Evolutionary conservation across 2,329 filamentous ascomycete species (phyloP).

Genomic region (Orbilia quercus): DNA sequence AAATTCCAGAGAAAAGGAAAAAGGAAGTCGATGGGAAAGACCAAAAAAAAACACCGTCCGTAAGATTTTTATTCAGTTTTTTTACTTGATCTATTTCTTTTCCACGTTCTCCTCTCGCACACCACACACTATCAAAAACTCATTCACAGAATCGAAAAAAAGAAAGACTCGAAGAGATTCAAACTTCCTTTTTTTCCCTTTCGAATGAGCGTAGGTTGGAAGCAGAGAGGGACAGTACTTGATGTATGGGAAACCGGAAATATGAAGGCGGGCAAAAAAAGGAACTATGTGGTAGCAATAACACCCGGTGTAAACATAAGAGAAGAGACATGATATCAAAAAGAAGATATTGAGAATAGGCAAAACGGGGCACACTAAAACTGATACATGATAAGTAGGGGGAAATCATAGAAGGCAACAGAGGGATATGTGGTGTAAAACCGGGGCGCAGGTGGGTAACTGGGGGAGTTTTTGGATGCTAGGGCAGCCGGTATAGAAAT

Average conservation of each 20-base stretch:
- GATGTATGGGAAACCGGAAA: conserved; percentile 19
- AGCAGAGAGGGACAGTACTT: conserved; percentile 30
- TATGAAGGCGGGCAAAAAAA: conserved; percentile 5
- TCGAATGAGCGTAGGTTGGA: background rate
- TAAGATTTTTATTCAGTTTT: conserved; percentile 54
- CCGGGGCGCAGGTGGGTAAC: conserved; percentile 9
- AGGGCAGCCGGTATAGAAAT: conserved; percentile 2
- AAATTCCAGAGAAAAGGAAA: background rate
- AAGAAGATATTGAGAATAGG: conserved; percentile 22
- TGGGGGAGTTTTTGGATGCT: conserved; percentile 5
- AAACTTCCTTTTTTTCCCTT: background rate
- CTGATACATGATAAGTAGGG: conserved; percentile 52
- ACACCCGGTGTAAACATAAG: conserved; percentile 51
- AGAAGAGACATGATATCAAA: conserved; percentile 32
- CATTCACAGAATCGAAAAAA: conserved; percentile 4
- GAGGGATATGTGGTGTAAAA: conserved; percentile 5
- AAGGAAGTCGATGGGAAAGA: no score
- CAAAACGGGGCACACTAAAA: conserved; percentile 43
- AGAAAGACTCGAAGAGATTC: background rate
- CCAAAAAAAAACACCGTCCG: conserved; percentile 49
- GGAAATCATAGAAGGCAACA: conserved; percentile 47
- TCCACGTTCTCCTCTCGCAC: conserved; percentile 33
- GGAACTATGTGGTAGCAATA: conserved; percentile 14
- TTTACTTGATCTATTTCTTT: conserved; percentile 54
- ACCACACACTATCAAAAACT: background rate